A percentile compares a stretch with the other conserved stretches of the same genome.
These are phyloP conservation scores for Chytridiales sp. DNA, from an alignment of 371 early-diverging fungal genomes.

Conservation along the genomic window DNA sequence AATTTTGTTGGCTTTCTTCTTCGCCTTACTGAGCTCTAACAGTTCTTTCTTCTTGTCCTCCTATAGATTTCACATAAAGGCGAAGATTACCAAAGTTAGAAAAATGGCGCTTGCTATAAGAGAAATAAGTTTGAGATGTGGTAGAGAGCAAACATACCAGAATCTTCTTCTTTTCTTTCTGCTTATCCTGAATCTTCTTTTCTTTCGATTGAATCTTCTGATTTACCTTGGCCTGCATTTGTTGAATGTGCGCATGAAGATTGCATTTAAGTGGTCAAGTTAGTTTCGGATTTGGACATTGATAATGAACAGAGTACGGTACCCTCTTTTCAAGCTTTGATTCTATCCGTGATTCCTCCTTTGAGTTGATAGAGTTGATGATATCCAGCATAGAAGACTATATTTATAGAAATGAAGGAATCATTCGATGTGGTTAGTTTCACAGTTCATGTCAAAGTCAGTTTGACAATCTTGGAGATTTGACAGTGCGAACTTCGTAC, in stretches of 20 bases:
- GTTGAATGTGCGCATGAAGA: too few species aligned
- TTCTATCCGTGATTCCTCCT: slow-evolving; percentile 20
- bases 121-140: too few species aligned
- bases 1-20: slow-evolving; percentile 4
- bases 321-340: slow-evolving; percentile 29
- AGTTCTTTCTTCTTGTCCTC: slow-evolving; percentile 27
- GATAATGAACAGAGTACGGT: background rate
- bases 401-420: background rate
- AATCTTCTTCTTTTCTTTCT: slow-evolving; percentile 4
- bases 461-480: too few species aligned
- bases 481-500: too few species aligned
- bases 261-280: too few species aligned
- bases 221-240: too few species aligned
- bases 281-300: background rate
- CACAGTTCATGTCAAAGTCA: too few species aligned
- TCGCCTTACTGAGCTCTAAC: slow-evolving; percentile 17
- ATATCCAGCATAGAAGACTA: slow-evolving; percentile 14
- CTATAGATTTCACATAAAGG: slow-evolving; percentile 3
- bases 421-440: background rate
- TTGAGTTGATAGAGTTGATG: slow-evolving; percentile 18
- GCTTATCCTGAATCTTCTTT: background rate
- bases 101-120: too few species aligned
- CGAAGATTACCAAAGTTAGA: too few species aligned
- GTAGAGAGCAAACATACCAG: background rate
- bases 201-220: too few species aligned